Evolutionary conservation across 805 yeast genomes (phyloP), one percentile per base, ranked within the genome.

Genomic region (Zygotorulaspora florentina): DNA sequence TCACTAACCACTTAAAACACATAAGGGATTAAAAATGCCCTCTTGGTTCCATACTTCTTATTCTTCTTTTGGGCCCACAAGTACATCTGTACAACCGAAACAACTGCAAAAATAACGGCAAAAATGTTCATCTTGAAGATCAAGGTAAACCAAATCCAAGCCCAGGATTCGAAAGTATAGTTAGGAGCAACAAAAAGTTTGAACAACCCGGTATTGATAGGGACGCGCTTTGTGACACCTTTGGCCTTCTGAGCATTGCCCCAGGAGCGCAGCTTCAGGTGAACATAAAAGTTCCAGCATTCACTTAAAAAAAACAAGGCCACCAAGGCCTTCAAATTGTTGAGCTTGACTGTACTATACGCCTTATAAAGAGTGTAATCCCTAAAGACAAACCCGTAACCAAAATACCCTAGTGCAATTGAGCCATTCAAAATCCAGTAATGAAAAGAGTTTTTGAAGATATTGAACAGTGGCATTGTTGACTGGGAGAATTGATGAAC

Each of bases 391-490:
- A 60, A 64, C 9, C 96, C 59, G 75, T 81, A 54, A 66, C 73
- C 55, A 57, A 68, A 81, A 77, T 83, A 55, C 70, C 59, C 51
- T 52, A 75, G 36, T 54, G 75, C 54, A 69, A 74, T 64, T 10
- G 77, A 62, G 8, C 98, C 97, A 44, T 89, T 84, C 54, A 91
- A 71, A n/a, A 87, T 65, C 97, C 97, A 91, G 69, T 93, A 93
- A 66, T 93, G 97, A 54, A 77, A 72, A 33, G 89, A 83, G 71
- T 93, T 93, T 69, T 90, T 88, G 75, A 91, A 86, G 48, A 93
- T 68, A 67, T 88, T 86, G 64, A 80, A 77, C 35, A 85, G 58
- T 3, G 99, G 99, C 99, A 93, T 93, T 11, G 99, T 93, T 20
- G 87, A 81, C 47, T 81, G 73, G 17, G 96, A 86, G 63, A 93